Evolutionary conservation across 2,329 filamentous ascomycete genomes (phyloP).

Genomic region (Gnomoniopsis smithogilvyi): DNA sequence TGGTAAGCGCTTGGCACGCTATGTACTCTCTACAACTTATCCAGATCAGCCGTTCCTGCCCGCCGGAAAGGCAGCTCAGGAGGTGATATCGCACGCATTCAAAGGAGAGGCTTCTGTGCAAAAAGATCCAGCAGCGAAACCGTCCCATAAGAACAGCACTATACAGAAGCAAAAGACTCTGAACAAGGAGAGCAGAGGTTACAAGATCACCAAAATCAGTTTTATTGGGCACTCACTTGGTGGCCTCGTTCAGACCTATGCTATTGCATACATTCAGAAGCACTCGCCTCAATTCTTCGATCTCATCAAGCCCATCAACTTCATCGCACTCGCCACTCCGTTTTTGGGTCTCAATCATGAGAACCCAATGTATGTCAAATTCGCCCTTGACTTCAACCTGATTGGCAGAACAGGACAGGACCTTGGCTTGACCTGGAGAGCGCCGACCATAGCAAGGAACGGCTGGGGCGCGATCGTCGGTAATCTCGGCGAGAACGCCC

Average conservation of each 20-base stretch:
- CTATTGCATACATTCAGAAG: slow-evolving; percentile 94
- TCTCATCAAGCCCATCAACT: slow-evolving; percentile 82
- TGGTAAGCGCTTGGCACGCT: slow-evolving; percentile 89
- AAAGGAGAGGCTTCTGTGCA: slow-evolving; percentile 39
- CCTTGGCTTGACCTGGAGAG: slow-evolving; percentile 88
- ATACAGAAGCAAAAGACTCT: slow-evolving; percentile 41
- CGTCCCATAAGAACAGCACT: slow-evolving; percentile 45
- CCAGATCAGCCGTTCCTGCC: slow-evolving; percentile 90
- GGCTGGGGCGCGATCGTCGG: slow-evolving; percentile 88
- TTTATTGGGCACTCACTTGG: slow-evolving; percentile 92
- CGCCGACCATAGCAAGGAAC: slow-evolving; percentile 78
- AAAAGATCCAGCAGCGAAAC: slow-evolving; percentile 31
- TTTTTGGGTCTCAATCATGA: slow-evolving; percentile 94
- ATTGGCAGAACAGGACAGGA: slow-evolving; percentile 97
- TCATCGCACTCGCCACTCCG: slow-evolving; percentile 82
- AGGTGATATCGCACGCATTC: slow-evolving; percentile 38
- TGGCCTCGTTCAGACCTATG: slow-evolving; percentile 87
- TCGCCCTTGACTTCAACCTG: slow-evolving; percentile 91
- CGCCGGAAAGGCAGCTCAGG: slow-evolving; percentile 46
- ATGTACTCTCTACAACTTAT: slow-evolving; percentile 84
- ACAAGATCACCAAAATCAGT: slow-evolving; percentile 90
- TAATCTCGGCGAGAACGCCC: slow-evolving; percentile 68
- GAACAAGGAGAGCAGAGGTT: slow-evolving; percentile 49
- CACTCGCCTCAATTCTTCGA: slow-evolving; percentile 91
- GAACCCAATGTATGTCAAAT: slow-evolving; percentile 95